phyloP scores from a whole-genome alignment of 108 stramenopile species.

The Cyclotella sp. region DNA sequence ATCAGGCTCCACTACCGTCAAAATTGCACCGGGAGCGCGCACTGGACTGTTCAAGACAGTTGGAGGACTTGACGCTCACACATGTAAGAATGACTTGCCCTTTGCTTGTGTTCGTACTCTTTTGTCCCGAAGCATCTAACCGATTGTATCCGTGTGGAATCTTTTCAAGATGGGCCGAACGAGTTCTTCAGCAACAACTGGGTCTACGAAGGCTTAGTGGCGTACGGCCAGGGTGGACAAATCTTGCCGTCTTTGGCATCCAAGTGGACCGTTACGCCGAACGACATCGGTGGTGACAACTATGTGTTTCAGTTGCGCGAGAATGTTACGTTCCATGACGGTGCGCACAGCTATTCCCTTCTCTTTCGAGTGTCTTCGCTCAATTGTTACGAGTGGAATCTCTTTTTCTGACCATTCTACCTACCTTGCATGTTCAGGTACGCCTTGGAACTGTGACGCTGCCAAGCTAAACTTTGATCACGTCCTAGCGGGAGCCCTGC shows the following conservation, averaged over 20 bases:
- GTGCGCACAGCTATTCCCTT: too few relatives aligned
- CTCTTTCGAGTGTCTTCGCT: too few relatives aligned
- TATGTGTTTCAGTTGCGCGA: constrained; percentile 52
- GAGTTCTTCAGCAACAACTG: constrained; percentile 74
- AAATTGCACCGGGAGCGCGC: constrained; percentile 57
- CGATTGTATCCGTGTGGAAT: too few relatives aligned
- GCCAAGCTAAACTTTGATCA: constrained; percentile 65
- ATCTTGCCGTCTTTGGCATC: constrained; percentile 49
- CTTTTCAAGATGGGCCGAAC: constrained; percentile 63
- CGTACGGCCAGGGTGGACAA: constrained; percentile 42
- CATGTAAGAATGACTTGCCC: too few relatives aligned
- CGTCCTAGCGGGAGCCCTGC: constrained; percentile 36
- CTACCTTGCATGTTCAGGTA: too few relatives aligned
- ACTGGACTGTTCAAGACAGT: constrained; percentile 59
- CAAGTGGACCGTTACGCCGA: constrained; percentile 38
- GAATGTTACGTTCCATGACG: constrained; percentile 58
- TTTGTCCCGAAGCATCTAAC: too few relatives aligned
- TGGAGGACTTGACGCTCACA: constrained; percentile 58
- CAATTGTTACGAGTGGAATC: too few relatives aligned
- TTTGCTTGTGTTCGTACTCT: too few relatives aligned
- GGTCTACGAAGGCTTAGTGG: constrained; percentile 70
- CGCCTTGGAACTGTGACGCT: constrained; percentile 57
- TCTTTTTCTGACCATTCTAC: too few relatives aligned
- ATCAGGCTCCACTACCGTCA: constrained; percentile 46
- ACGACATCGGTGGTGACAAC: constrained; percentile 28